phyloP scores from a whole-genome alignment of 495 filamentous ascomycete genomes.

The Emericellopsis terricola region DNA sequence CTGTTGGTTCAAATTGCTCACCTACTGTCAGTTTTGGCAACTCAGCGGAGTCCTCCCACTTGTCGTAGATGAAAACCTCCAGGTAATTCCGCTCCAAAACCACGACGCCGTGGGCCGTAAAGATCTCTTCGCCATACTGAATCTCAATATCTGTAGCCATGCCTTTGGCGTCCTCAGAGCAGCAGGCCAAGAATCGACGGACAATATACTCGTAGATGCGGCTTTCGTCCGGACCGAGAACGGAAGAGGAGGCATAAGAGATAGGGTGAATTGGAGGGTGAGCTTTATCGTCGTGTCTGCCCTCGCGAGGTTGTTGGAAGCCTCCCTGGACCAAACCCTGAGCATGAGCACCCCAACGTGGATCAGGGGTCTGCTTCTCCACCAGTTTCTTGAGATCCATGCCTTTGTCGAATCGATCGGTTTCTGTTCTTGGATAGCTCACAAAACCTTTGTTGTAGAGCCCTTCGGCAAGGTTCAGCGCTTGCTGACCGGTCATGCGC shows the following conservation, averaged over 20 bases:
- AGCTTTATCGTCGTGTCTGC: conserved; percentile 82
- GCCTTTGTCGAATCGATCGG: conserved; percentile 81
- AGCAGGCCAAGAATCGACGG: conserved; percentile 91
- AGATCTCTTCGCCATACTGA: conserved; percentile 65
- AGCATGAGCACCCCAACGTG: conserved; percentile 68
- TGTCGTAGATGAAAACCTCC: conserved; percentile 90
- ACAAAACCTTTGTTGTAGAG: conserved; percentile 92
- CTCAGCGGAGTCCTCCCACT: conserved; percentile 75
- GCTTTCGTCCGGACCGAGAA: conserved; percentile 46
- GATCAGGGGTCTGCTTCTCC: conserved; percentile 64
- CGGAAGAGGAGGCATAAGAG: conserved; percentile 46
- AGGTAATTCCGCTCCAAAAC: conserved; percentile 84
- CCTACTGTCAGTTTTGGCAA: conserved; percentile 61
- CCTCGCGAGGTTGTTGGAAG: conserved; percentile 66
- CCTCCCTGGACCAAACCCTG: conserved; percentile 58
- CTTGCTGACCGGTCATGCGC: conserved; percentile 64
- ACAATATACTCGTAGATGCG: conserved; percentile 85
- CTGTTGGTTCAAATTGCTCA: conserved; percentile 73
- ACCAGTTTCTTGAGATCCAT: conserved; percentile 72
- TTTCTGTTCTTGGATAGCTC: conserved; percentile 93
- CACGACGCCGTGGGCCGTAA: conserved; percentile 64
- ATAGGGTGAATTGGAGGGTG: conserved; percentile 96
- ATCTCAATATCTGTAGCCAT: conserved; percentile 71
- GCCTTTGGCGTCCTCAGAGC: conserved; percentile 84
- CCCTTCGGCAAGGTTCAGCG: conserved; percentile 80